A percentile compares a stretch with the other conserved stretches of the same genome.
Conservation (phyloP, 306 rosid genomes). For the Biancaea sappan region DNA sequence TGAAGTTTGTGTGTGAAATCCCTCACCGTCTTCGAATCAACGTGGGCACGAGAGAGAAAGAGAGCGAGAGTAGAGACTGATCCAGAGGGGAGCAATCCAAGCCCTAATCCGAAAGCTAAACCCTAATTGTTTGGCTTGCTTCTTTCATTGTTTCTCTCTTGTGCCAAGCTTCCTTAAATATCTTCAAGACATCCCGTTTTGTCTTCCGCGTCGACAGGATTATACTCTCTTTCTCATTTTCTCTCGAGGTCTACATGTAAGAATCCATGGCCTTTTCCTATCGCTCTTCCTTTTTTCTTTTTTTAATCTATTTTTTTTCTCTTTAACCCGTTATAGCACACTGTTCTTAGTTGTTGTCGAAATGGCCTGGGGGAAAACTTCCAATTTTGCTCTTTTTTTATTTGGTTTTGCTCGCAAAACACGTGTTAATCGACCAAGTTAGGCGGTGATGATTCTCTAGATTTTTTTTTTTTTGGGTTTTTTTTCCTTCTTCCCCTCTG, state of each 20-base stretch:
- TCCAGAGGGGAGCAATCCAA: background rate
- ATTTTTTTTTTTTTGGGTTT: background rate
- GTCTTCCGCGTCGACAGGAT: background rate
- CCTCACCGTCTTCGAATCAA: background rate
- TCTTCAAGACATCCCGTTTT: constrained; percentile 3
- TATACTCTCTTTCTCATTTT: background rate
- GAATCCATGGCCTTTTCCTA: background rate
- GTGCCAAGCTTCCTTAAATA: background rate
- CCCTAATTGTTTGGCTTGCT: constrained; percentile 26
- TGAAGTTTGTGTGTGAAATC: background rate
- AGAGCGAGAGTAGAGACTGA: background rate
- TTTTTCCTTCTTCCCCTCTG: background rate
- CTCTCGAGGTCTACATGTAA: constrained; percentile 21
- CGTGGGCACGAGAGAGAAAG: background rate
- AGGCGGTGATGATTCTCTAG: background rate
- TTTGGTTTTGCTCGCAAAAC: background rate
- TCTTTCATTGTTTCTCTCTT: constrained; percentile 44
- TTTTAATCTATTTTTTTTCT: background rate
- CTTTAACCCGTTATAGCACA: background rate
- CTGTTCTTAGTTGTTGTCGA: background rate
- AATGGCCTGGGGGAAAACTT: background rate
- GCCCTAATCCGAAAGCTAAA: constrained; percentile 38
- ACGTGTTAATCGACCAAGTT: background rate
- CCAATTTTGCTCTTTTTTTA: background rate
- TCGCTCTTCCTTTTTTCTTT: background rate